Evolutionary conservation across 345 rosid species (phyloP), one percentile per base, ranked within the genome.

Genomic region (Hibiscus trionum): DNA sequence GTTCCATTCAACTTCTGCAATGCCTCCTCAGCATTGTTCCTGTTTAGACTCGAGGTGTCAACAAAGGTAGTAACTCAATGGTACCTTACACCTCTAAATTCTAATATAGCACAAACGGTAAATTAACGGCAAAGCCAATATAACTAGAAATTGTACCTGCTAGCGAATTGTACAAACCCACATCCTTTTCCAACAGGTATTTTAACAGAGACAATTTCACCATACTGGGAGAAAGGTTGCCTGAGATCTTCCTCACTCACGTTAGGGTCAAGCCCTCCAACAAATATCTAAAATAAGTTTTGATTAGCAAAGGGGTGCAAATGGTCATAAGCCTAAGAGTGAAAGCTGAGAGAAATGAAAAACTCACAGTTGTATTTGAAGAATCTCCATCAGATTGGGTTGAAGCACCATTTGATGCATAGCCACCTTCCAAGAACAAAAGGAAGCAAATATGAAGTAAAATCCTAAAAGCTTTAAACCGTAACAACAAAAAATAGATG

Each of bases 101-200:
- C 24, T 37, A 27, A 76, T 55, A 55, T 33, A 53, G 6, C 75
- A 47, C 55, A 50, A 50, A 14, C 55, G 17, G 29, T 31, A 55
- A 7, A 8, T 26, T 26, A 39, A 62, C 44, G 47, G 49, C 17
- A 42, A 61, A 66, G 27, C 29, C 52, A 69, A 66, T 26, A 53
- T 11, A 31, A 64, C 59, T 57, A 66, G 24, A 46, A 69, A 58
- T 11, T 61, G 77, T 79, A 93, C 97, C 97, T 91, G 87, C 74
- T 85, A 58, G 90, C 90, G 77, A 88, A 94, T 75, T 90, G 97
- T 75, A 95, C 91, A 82, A 95, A 95, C 0, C 97, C 99, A 69
- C 97, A 95, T 84, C 96, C 93, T 82, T 90, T 95, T 35, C 96
- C 93, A 33, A 77, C 75, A 53, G 97, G 99, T 76, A 95, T 92